phyloP scores from a whole-genome alignment of 2,329 filamentous ascomycete genomes.

The Hypoxylon sp. region DNA sequence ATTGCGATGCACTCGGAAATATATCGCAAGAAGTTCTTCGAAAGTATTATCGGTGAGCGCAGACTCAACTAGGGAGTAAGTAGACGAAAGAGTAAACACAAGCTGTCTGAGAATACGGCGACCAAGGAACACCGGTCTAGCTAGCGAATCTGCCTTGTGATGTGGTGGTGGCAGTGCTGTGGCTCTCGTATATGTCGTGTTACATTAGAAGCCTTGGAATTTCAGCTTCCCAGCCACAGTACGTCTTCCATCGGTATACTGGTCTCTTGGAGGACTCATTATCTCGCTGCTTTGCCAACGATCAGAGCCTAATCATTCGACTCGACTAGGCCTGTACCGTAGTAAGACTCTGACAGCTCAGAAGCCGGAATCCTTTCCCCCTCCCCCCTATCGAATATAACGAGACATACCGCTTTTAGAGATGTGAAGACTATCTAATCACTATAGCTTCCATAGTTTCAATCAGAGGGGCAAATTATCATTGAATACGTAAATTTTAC shows the following conservation, averaged over 20 bases:
- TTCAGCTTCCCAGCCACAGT: background rate
- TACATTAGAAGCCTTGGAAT: background rate
- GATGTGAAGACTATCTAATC: background rate
- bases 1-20: background rate
- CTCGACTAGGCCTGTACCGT: background rate
- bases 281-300: too few species aligned
- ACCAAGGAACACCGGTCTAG: background rate
- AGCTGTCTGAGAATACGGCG: background rate
- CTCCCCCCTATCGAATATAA: too few species aligned
- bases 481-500: background rate
- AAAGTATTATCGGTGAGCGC: background rate
- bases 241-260: background rate
- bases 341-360: background rate
- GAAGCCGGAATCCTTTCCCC: background rate
- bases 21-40: background rate
- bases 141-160: slow-evolving; percentile 14
- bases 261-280: too few species aligned
- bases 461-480: background rate
- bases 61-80: background rate
- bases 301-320: too few species aligned
- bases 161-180: slow-evolving; percentile 11
- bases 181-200: slow-evolving; percentile 6
- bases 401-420: background rate
- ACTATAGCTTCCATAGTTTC: background rate
- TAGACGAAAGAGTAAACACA: background rate